Evolutionary conservation across 225 moss, liverwort and hornwort species (phyloP).

Genomic region (Antitrichia curtipendula): DNA sequence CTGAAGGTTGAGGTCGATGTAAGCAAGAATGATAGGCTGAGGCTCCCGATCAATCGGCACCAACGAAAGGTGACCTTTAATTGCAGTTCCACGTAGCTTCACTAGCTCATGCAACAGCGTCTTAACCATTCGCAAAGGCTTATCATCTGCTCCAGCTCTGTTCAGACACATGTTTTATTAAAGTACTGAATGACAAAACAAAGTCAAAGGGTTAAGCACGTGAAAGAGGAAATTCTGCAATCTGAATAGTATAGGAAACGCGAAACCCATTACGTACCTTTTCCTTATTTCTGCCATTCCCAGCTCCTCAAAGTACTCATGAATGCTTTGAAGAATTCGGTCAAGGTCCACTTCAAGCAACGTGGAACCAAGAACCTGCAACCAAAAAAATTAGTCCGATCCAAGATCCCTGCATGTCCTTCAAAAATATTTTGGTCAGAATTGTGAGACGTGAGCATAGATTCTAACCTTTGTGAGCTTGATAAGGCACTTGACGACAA

Average conservation of each 20-base stretch:
- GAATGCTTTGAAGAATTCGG: conserved; percentile 86
- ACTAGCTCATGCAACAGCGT: conserved; percentile 91
- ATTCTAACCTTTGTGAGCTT: conserved; percentile 76
- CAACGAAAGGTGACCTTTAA: conserved; percentile 93
- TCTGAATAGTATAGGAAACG: background rate
- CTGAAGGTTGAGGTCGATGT: conserved; percentile 97
- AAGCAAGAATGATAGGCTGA: conserved; percentile 94
- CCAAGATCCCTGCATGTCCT: background rate
- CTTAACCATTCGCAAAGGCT: conserved; percentile 97
- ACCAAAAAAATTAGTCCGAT: background rate
- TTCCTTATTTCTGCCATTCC: conserved; percentile 95
- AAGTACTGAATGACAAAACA: background rate
- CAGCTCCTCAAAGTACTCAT: conserved; percentile 88
- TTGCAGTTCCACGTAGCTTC: conserved; percentile 89
- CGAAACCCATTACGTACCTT: conserved; percentile 13
- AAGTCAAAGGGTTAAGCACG: background rate
- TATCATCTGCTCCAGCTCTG: conserved; percentile 98
- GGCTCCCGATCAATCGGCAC: conserved; percentile 96
- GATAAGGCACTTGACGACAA: conserved; percentile 97
- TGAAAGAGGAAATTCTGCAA: background rate
- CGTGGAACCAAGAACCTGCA: conserved; percentile 81
- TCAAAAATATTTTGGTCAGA: background rate
- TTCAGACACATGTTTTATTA: background rate
- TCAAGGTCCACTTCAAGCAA: conserved; percentile 94
- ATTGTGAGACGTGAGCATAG: background rate